Evolutionary conservation across 352 stramenopile species (phyloP).

Genomic region (Blastocystis sp.): DNA sequence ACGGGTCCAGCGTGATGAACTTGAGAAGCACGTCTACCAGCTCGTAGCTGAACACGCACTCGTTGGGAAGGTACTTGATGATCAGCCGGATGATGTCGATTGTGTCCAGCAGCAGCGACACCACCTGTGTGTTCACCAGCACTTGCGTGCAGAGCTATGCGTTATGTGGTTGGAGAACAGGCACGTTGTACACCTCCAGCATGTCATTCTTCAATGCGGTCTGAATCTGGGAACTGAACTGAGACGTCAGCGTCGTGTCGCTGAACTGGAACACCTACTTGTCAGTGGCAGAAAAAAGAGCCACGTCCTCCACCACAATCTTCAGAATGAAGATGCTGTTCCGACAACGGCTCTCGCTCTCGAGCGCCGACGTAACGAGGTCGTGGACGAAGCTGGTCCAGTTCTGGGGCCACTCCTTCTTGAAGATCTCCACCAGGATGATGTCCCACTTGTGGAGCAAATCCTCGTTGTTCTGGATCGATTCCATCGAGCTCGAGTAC

Average conservation of each 20-base stretch:
- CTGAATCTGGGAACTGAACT: conserved; percentile 96
- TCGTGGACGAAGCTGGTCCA: conserved; percentile 97
- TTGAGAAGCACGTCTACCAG: conserved; percentile 95
- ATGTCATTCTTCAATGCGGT: conserved; percentile 96
- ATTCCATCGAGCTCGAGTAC: conserved; percentile 85
- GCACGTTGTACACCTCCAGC: conserved; percentile 87
- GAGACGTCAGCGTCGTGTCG: conserved; percentile 89
- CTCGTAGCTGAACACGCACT: conserved; percentile 73
- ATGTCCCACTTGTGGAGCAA: conserved; percentile 85
- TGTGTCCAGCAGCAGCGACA: conserved; percentile 53
- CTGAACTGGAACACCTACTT: conserved; percentile 89
- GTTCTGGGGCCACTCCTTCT: conserved; percentile 99
- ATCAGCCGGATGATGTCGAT: conserved; percentile 67
- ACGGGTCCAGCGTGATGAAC: conserved; percentile 88
- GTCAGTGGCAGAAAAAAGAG: background rate
- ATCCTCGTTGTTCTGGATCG: conserved; percentile 69
- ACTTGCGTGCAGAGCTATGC: conserved; percentile 57
- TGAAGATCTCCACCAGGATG: conserved; percentile 95
- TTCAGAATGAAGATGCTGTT: conserved; percentile 99
- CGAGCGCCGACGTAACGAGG: conserved; percentile 87
- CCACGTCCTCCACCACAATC: conserved; percentile 92
- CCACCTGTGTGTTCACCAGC: conserved; percentile 62
- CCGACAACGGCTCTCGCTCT: conserved; percentile 93
- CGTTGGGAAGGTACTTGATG: conserved; percentile 45
- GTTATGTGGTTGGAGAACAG: conserved; percentile 61